Percentiles rank a stretch among this genome's conserved stretches.
These are phyloP conservation scores for Osmanthus fragrans DNA, from an alignment of 257 asterid species.

Conservation along the genomic window DNA sequence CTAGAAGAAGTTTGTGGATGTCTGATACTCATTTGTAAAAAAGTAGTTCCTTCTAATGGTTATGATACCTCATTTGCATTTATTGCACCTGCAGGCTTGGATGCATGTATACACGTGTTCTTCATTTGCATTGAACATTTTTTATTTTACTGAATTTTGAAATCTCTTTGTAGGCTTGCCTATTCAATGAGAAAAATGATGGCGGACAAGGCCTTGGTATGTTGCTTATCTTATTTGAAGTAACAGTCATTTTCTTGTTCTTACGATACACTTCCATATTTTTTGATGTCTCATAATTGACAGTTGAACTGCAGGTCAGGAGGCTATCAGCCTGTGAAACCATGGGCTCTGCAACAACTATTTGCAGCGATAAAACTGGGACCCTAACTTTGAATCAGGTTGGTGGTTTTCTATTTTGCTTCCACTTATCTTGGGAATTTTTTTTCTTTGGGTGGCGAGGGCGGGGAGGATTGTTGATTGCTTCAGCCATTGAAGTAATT, in stretches of 20 bases:
- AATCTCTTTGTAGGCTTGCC: conserved; percentile 76
- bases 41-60: not conserved
- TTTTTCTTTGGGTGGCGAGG: not conserved
- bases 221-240: conserved; percentile 21
- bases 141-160: conserved; percentile 16
- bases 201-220: conserved; percentile 98
- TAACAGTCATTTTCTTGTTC: conserved; percentile 4
- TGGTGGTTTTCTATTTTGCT: conserved; percentile 17
- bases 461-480: conserved; percentile 3
- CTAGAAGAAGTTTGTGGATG: not conserved
- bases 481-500: conserved; percentile 14
- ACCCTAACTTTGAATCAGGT: conserved; percentile 12
- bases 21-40: not conserved
- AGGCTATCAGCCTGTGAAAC: conserved; percentile 27
- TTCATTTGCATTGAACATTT: not conserved
- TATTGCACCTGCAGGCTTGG: not conserved
- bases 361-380: conserved; percentile 26
- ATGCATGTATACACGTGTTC: not conserved
- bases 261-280: not conserved
- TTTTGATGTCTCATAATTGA: conserved; percentile 7
- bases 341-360: conserved; percentile 23
- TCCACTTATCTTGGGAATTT: not conserved
- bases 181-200: conserved; percentile 99
- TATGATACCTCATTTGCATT: conserved; percentile 16
- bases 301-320: conserved; percentile 41